phyloP scores from a whole-genome alignment of 83 land plant species.

The Diphasiastrum complanatum region DNA sequence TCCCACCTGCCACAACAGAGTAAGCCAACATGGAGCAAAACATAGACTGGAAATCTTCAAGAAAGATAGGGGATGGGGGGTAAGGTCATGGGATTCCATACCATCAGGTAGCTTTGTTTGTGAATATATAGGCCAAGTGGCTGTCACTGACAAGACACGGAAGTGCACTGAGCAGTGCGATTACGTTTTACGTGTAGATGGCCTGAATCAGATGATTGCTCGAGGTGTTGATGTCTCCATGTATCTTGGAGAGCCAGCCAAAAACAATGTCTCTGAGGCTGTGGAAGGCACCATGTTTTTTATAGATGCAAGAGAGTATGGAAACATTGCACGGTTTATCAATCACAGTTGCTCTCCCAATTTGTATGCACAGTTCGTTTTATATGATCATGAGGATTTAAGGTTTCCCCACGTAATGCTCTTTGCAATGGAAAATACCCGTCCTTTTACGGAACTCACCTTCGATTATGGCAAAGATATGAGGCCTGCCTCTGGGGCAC shows the following conservation, averaged over 20 bases:
- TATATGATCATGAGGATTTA: background rate
- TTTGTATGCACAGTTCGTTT: background rate
- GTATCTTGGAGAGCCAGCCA: background rate
- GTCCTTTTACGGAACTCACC: background rate
- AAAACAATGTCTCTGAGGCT: too few species aligned
- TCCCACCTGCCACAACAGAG: background rate
- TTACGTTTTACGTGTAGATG: background rate
- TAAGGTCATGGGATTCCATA: too few species aligned
- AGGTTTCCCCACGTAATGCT: background rate
- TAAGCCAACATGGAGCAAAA: too few species aligned
- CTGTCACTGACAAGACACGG: background rate
- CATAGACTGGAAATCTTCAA: background rate
- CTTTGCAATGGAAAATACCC: too few species aligned
- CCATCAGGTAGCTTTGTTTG: background rate
- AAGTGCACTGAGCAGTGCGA: background rate
- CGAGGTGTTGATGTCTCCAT: background rate
- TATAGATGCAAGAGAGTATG: background rate
- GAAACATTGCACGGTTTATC: background rate
- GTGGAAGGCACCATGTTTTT: background rate
- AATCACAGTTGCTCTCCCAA: too few species aligned
- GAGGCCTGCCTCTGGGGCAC: too few species aligned
- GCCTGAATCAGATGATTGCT: background rate
- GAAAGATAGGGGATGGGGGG: conserved; percentile 4
- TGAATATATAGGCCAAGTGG: background rate
- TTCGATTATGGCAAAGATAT: background rate